Percentiles rank a stretch among this genome's conserved stretches.
Conservation (phyloP, 495 filamentous ascomycete genomes). For the Cercophora newfieldiana region DNA sequence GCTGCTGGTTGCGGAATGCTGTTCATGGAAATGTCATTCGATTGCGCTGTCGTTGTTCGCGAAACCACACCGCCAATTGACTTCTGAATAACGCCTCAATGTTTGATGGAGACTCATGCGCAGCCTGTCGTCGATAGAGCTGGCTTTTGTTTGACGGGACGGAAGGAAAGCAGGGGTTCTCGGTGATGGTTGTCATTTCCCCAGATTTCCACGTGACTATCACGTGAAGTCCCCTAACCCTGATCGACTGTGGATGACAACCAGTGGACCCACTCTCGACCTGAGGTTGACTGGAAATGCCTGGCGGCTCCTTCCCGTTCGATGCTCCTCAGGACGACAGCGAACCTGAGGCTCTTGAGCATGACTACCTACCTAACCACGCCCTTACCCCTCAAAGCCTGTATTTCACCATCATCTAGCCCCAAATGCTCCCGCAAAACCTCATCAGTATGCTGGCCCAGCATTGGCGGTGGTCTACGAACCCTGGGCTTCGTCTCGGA, state of each 20-base stretch:
- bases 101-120: not conserved
- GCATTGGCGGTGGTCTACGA: slow-evolving; percentile 74
- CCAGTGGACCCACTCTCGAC: not conserved
- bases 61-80: not conserved
- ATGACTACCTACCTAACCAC: slow-evolving; percentile 59
- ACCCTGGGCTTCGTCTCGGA: slow-evolving; percentile 78
- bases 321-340: not conserved
- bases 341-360: not conserved
- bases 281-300: too few relatives aligned
- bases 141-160: not conserved
- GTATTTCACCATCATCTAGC: slow-evolving; percentile 61
- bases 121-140: not conserved
- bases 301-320: not conserved
- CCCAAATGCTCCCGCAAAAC: slow-evolving; percentile 68
- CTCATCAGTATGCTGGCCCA: slow-evolving; percentile 93
- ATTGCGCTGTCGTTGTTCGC: too few relatives aligned
- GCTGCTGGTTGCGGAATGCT: not conserved
- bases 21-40: not conserved
- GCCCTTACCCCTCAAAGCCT: slow-evolving; percentile 63
- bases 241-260: not conserved
- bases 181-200: not conserved
- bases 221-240: slow-evolving; percentile 23
- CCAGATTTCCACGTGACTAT: slow-evolving; percentile 12
- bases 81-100: not conserved
- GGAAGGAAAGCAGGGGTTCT: not conserved